These are phyloP conservation scores for Pichia ethanolica DNA, from an alignment of 805 yeast species.

Conservation along the genomic window DNA sequence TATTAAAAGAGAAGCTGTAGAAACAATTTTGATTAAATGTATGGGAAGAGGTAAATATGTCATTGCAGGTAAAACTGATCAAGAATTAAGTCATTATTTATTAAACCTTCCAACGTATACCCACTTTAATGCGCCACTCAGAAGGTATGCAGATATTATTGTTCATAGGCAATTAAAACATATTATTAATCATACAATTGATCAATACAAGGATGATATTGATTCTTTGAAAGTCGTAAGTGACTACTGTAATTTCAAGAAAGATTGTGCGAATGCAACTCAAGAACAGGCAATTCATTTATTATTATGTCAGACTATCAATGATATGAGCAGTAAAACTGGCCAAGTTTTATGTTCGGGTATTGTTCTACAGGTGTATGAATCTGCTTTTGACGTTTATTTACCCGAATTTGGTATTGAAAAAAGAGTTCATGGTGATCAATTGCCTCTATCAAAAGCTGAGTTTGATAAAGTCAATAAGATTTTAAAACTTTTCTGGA, in stretches of 20 bases:
- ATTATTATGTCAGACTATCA: constrained; percentile 73
- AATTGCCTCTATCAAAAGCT: constrained; percentile 84
- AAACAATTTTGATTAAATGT: constrained; percentile 71
- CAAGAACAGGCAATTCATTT: constrained; percentile 94
- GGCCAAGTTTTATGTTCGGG: constrained; percentile 85
- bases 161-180: constrained; percentile 88
- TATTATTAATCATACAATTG: constrained; percentile 38
- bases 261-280: constrained; percentile 87
- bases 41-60: constrained; percentile 82
- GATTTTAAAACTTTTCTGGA: constrained; percentile 83
- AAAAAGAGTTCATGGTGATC: constrained; percentile 96
- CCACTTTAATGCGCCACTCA: constrained; percentile 86
- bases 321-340: constrained; percentile 59
- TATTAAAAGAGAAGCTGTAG: constrained; percentile 62
- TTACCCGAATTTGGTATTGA: constrained; percentile 92
- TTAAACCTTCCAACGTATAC: constrained; percentile 81
- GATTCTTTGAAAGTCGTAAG: constrained; percentile 74
- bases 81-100: constrained; percentile 74
- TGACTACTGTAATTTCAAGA: constrained; percentile 91
- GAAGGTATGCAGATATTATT: constrained; percentile 86
- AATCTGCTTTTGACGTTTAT: constrained; percentile 89
- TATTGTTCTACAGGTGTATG: constrained; percentile 85
- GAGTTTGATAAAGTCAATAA: constrained; percentile 72
- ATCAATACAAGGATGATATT: constrained; percentile 43
- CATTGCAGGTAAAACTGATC: constrained; percentile 80